These are phyloP conservation scores for Juglanconis sp. DNA, from an alignment of 2,329 filamentous ascomycete genomes.

Conservation along the genomic window DNA sequence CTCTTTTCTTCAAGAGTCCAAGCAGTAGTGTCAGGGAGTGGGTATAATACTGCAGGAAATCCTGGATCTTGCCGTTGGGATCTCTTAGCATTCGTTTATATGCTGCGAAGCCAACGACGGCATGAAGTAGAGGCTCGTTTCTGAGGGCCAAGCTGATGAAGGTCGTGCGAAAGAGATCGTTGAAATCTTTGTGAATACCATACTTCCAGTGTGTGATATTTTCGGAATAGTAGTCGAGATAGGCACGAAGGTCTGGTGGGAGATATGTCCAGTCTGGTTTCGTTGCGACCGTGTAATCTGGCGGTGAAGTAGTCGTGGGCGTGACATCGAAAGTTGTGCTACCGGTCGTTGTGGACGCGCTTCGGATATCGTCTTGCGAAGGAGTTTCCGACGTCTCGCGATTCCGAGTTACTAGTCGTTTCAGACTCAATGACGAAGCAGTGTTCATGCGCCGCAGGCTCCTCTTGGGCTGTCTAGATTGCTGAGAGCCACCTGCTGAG, in stretches of 20 bases:
- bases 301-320: conserved; percentile 26
- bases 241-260: conserved; percentile 69
- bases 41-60: conserved; percentile 88
- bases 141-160: conserved; percentile 70
- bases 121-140: conserved; percentile 78
- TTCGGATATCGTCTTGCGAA: conserved; percentile 48
- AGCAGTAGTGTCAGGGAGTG: conserved; percentile 77
- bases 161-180: conserved; percentile 69
- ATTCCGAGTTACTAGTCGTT: conserved; percentile 29
- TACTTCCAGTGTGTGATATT: conserved; percentile 83
- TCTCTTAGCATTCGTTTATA: conserved; percentile 77
- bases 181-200: conserved; percentile 66
- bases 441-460: conserved; percentile 35
- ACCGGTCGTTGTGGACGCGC: conserved; percentile 52
- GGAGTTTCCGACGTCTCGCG: conserved; percentile 52
- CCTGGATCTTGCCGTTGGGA: conserved; percentile 69
- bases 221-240: conserved; percentile 74
- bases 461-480: conserved; percentile 23
- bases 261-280: conserved; percentile 54
- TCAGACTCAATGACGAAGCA: conserved; percentile 34
- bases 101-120: conserved; percentile 81
- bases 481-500: conserved; percentile 22
- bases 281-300: conserved; percentile 27
- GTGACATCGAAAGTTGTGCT: conserved; percentile 37
- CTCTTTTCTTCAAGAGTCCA: conserved; percentile 65